Evolutionary conservation across 1,284 basidiomycete species (phyloP), one percentile per base, ranked within the genome.

Genomic region (Leccinum fallax): DNA sequence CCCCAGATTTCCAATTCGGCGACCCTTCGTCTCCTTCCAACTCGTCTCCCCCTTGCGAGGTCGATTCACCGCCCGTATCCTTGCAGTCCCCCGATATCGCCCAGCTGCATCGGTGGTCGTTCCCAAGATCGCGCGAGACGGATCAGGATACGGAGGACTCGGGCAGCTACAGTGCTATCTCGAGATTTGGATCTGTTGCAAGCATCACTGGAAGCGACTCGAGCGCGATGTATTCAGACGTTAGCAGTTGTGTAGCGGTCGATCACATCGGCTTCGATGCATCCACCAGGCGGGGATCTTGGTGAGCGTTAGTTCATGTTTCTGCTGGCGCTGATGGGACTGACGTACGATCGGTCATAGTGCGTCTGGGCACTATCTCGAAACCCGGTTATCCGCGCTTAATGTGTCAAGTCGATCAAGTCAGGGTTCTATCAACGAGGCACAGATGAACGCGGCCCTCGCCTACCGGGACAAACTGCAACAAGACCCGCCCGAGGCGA

Each of bases 1-100:
- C 81, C 8, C 85, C 86, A 32, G 82, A 81, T 67, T 91, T 85
- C 77, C 85, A 85, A 49, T 91, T 91, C 67, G 89, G 89, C 63
- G 78, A 82, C 7, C 81, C 85, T 61, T 70, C 74, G 0, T 80
- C 80, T 2, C 71, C 78, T n/a, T 80, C 60, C 68, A 81, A 61
- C 24, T 76, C 76, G 58, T 81, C 83, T 2, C 78, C 77, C 16
- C 69, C 71, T 11, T 81, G 79, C 58, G 83, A 85, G 30, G 73
- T 79, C 26, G 81, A 81, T 60, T 84, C 84, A 16, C 83, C 85
- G 2, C 79, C 67, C 0, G 43, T 64, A 1, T 58, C 66, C 4
- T 9, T 69, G 55, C 68, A 65, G 1, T 72, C 70, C 0, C 65
- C 69, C 11, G 71, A 72, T 5, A 66, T 72, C 4, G 48, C 71